Evolutionary conservation across 2,329 filamentous ascomycete genomes (phyloP).

Genomic region (Apiospora marii): DNA sequence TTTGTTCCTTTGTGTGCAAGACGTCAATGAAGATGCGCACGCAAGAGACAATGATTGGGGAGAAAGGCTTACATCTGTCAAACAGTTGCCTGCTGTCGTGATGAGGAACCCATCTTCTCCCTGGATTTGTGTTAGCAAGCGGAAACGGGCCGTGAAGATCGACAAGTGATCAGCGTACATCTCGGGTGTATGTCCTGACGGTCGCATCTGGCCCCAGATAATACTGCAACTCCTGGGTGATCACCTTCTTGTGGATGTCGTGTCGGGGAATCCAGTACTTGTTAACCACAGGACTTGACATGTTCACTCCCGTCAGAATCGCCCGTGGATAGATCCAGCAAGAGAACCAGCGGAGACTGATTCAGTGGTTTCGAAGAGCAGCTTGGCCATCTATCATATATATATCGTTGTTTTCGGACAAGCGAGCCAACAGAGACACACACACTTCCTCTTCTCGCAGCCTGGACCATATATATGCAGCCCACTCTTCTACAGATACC

Average conservation of each 20-base stretch:
- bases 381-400: conserved; percentile 30
- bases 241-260: conserved; percentile 68
- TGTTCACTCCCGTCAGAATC: conserved; percentile 32
- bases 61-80: conserved; percentile 62
- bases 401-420: neutral
- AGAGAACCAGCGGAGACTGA: neutral
- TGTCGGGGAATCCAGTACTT: conserved; percentile 67
- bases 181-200: conserved; percentile 63
- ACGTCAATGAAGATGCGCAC: conserved; percentile 28
- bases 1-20: conserved; percentile 59
- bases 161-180: conserved; percentile 48
- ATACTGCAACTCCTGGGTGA: conserved; percentile 64
- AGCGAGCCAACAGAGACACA: neutral
- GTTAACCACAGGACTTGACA: conserved; percentile 57
- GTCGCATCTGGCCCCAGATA: conserved; percentile 66
- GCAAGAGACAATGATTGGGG: conserved; percentile 29
- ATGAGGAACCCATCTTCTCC: conserved; percentile 69
- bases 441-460: neutral
- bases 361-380: conserved; percentile 30
- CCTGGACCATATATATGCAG: neutral
- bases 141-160: conserved; percentile 29
- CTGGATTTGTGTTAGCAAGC: conserved; percentile 46
- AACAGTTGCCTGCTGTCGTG: conserved; percentile 62
- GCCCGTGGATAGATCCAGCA: neutral
- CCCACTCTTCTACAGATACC: neutral